Evolutionary conservation across 305 asterid species (phyloP), one percentile per base, ranked within the genome.

Genomic region (Galium porrigens): DNA sequence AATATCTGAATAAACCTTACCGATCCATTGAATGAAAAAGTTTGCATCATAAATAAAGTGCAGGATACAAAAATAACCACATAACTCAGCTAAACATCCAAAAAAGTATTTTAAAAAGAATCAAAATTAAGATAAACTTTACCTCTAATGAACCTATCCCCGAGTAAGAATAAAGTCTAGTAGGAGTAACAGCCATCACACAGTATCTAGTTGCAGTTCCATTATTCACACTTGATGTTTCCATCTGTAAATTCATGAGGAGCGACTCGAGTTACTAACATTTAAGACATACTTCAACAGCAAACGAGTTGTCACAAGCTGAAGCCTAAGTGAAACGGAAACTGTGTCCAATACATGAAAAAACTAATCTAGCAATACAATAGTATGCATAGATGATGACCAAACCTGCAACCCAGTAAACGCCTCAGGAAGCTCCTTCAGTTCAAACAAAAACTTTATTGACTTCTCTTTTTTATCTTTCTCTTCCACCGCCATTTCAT

Each of bases 181-280:
- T 92, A 51, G 98, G 96, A 73, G 98, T 92, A 69, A 92, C 98
- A 55, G 95, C 98, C 98, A 92, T 92, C 78, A 89, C 89, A 58
- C 87, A 89, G 74, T 84, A 89, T 77, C 94, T 81, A 34, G 39
- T 59, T 59, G 64, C 64, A 67, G 78, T 85, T 74, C 90, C 96
- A 73, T 75, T 80, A 65, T 66, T 76, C 70, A 70, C 75, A 75
- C 66, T 70, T 49, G 95, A 78, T 73, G 94, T 92, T 85, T 92
- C 96, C 96, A 92, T 92, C 98, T 92, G 81, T 77, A 81, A 73
- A 53, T 36, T 48, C 58, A 34, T 27, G 60, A 58, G 61, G 17
- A 63, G 58, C 1, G 15, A 33, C 46, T 59, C 9, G 11, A 8
- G n/a, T 42, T 30, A 1, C 10, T 29, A 37, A 52, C 32, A 32